Evolutionary conservation across 2,329 filamentous ascomycete genomes (phyloP).

Genomic region (Stemphylium vesicarium): DNA sequence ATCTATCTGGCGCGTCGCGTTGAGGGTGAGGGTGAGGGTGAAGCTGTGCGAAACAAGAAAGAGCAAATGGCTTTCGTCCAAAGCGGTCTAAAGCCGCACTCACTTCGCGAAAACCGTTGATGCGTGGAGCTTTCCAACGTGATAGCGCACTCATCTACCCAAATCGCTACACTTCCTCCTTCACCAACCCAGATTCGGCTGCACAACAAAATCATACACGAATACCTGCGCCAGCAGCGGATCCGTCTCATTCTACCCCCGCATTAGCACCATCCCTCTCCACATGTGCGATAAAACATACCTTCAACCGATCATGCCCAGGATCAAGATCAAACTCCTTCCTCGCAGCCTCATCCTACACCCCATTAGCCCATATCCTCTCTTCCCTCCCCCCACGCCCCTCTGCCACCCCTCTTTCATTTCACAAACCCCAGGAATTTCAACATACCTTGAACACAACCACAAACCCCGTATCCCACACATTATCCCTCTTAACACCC

Average conservation of each 20-base stretch:
- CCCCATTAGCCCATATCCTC: neutral
- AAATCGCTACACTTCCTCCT: too few species aligned
- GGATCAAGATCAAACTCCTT: constrained; percentile 29
- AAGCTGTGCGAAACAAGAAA: too few species aligned
- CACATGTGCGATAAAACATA: constrained; percentile 9
- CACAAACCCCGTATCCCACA: constrained; percentile 36
- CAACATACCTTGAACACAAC: constrained; percentile 33
- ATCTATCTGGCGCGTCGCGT: too few species aligned
- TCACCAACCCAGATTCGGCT: constrained; percentile 36
- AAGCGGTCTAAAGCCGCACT: too few species aligned
- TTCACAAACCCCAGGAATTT: neutral
- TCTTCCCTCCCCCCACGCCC: neutral
- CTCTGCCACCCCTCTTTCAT: too few species aligned
- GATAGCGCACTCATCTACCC: too few species aligned
- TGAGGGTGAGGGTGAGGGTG: too few species aligned
- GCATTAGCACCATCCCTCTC: neutral
- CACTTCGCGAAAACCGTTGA: too few species aligned
- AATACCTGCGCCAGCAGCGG: constrained; percentile 33
- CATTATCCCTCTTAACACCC: constrained; percentile 29
- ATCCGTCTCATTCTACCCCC: constrained; percentile 32
- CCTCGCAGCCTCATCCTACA: constrained; percentile 28
- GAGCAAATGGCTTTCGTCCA: too few species aligned
- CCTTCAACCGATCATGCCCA: constrained; percentile 34
- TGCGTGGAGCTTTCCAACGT: too few species aligned
- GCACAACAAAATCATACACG: constrained; percentile 37